Base-by-base conservation (phyloP, 1,139 yeast genomes). In the Hyphopichia wangnamkhiaoensis region DNA sequence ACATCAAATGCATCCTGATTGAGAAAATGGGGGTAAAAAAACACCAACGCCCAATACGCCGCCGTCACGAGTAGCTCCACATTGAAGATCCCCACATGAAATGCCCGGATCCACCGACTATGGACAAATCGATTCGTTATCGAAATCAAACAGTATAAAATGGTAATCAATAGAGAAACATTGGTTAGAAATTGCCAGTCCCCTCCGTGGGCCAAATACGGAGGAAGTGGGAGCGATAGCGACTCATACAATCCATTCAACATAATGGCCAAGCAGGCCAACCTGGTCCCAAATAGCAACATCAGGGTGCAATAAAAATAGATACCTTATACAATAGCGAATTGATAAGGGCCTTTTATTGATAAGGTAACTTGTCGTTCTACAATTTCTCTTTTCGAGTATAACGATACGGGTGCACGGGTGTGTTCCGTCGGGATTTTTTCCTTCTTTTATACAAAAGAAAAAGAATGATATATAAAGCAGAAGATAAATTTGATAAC, bases 161-260 rank as follows among this genome's bases (percentile, higher is more conserved):
- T 38, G 9, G 59, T 50, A 2, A 46, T 25, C 1, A 48, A 33
- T 32, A 56, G 37, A 19, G 57, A 47, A 28, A 48, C 35, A 32
- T 56, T 57, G 44, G 62, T 57, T 31, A 58, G 39, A 40, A 55
- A 58, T 39, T 57, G 62, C 37, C 45, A 49, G 30, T 56, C 52
- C 3, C 59, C 59, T 1, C 54, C 61, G 15, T 46, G 45, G 4
- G 26, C 44, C 38, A 58, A 39, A 27, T 51, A 45, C 2, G 39
- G 46, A 0, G 61, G 59, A 17, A 56, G 41, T 16, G 48, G 48
- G 10, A 51, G 37, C 2, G 44, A 29, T 20, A 27, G 8, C 3
- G 36, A 25, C 18, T 19, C 25, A 16, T 19, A 5, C 13, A 26
- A 19, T n/a, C 36, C 36, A 13, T 10, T 26, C 9, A 26, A 4